Evolutionary conservation across 257 asterid genomes (phyloP).

Genomic region (Fraxinus anomala): DNA sequence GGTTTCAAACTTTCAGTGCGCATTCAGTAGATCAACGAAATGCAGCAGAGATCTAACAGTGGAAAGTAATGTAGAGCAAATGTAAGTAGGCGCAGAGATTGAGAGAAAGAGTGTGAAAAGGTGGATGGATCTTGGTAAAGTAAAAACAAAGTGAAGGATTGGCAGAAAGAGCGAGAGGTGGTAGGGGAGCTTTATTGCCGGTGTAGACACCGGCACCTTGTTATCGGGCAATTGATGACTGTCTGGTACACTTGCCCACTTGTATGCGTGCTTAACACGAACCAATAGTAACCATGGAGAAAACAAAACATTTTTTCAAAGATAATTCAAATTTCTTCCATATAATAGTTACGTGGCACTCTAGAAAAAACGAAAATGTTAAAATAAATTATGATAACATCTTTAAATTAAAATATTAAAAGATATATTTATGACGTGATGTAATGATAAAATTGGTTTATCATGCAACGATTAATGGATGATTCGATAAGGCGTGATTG

Average conservation of each 20-base stretch:
- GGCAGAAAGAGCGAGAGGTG: not conserved
- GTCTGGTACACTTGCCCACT: slow-evolving; percentile 8
- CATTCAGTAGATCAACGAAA: slow-evolving; percentile 45
- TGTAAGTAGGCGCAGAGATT: slow-evolving; percentile 9
- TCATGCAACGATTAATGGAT: too few species aligned
- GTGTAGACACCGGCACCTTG: slow-evolving; percentile 36
- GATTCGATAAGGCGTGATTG: too few species aligned
- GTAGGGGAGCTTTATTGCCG: slow-evolving; percentile 34
- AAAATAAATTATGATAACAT: too few species aligned
- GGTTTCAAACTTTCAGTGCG: slow-evolving; percentile 13
- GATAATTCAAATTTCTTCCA: too few species aligned
- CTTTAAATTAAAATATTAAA: too few species aligned
- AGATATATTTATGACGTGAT: too few species aligned
- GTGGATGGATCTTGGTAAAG: not conserved
- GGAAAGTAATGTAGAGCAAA: not conserved
- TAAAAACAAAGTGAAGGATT: not conserved
- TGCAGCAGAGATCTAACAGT: slow-evolving; percentile 39
- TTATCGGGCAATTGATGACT: slow-evolving; percentile 20
- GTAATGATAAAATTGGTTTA: too few species aligned
- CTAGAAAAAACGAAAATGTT: too few species aligned
- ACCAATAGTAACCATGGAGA: slow-evolving; percentile 7
- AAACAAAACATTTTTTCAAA: too few species aligned
- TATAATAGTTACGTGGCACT: too few species aligned
- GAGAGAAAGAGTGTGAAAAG: slow-evolving; percentile 10
- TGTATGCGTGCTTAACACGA: slow-evolving; percentile 25